Conservation (phyloP, 106 monocot species). For the Allium fistulosum region DNA sequence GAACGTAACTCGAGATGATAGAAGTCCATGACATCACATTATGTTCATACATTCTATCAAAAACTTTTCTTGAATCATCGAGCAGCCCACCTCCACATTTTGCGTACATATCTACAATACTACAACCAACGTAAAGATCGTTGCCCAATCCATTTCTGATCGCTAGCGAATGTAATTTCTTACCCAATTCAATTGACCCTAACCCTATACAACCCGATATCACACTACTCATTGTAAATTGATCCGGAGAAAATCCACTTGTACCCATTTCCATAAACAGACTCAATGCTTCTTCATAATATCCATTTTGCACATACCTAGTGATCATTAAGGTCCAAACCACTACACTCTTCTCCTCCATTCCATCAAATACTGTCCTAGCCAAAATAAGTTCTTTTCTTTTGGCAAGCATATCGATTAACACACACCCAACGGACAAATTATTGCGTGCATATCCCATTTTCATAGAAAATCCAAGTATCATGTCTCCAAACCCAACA, state of each 20-base stretch:
- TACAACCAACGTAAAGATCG: conserved; percentile 53
- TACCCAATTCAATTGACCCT: conserved; percentile 37
- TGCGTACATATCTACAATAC: conserved; percentile 75
- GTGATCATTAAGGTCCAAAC: conserved; percentile 78
- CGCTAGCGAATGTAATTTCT: conserved; percentile 57
- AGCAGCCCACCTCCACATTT: conserved; percentile 40
- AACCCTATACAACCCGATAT: conserved; percentile 48
- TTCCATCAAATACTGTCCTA: conserved; percentile 56
- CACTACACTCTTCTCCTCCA: conserved; percentile 47
- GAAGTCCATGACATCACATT: conserved; percentile 93
- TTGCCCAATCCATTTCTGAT: conserved; percentile 30
- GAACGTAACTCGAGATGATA: conserved; percentile 55
- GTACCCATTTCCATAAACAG: conserved; percentile 46
- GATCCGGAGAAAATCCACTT: conserved; percentile 51
- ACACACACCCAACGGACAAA: conserved; percentile 45
- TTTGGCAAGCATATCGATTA: conserved; percentile 75
- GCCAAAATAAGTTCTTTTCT: conserved; percentile 37
- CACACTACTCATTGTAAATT: conserved; percentile 60
- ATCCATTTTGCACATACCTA: conserved; percentile 40
- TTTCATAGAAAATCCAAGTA: conserved; percentile 50
- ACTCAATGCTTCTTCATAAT: conserved; percentile 27
- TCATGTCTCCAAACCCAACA: conserved; percentile 13
- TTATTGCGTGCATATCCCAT: conserved; percentile 29
- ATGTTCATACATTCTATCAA: conserved; percentile 44
- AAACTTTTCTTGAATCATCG: conserved; percentile 47